Evolutionary conservation across 306 rosid species (phyloP).

Genomic region (Ceratonia siliqua): DNA sequence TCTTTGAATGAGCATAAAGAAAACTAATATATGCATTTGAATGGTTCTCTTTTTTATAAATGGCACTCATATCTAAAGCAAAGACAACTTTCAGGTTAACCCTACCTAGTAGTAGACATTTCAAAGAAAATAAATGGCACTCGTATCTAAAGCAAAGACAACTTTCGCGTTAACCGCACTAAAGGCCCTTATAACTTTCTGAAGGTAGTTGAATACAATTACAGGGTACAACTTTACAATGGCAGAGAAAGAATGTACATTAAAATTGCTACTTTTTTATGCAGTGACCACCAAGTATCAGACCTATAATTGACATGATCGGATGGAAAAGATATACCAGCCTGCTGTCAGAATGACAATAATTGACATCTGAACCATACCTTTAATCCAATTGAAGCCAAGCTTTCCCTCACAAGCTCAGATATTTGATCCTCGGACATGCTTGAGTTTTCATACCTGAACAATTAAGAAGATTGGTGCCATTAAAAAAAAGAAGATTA

Average conservation of each 20-base stretch:
- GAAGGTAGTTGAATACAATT: no score
- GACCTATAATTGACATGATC: not conserved
- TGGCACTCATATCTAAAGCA: conserved; percentile 27
- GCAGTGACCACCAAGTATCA: conserved; percentile 29
- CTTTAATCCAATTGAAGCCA: conserved; percentile 94
- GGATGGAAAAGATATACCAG: not conserved
- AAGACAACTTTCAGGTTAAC: conserved; percentile 18
- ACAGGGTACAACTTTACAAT: no score
- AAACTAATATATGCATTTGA: not conserved
- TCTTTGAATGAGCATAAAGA: not conserved
- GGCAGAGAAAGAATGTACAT: no score
- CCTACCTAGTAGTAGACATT: no score
- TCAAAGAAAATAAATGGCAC: conserved; percentile 15
- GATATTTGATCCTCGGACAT: conserved; percentile 76
- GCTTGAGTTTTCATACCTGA: conserved; percentile 87
- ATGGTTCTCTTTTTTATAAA: conserved; percentile 10
- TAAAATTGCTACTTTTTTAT: conserved; percentile 1
- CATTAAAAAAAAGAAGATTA: conserved; percentile 30
- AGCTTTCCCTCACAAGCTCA: conserved; percentile 73
- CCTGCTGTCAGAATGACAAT: conserved; percentile 3
- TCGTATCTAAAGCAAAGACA: conserved; percentile 16
- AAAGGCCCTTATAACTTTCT: not conserved
- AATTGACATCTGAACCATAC: conserved; percentile 46
- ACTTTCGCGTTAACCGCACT: no score
- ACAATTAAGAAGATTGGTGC: conserved; percentile 25